Evolutionary conservation across 1,284 basidiomycete genomes (phyloP).

Genomic region (Tremellales sp.): DNA sequence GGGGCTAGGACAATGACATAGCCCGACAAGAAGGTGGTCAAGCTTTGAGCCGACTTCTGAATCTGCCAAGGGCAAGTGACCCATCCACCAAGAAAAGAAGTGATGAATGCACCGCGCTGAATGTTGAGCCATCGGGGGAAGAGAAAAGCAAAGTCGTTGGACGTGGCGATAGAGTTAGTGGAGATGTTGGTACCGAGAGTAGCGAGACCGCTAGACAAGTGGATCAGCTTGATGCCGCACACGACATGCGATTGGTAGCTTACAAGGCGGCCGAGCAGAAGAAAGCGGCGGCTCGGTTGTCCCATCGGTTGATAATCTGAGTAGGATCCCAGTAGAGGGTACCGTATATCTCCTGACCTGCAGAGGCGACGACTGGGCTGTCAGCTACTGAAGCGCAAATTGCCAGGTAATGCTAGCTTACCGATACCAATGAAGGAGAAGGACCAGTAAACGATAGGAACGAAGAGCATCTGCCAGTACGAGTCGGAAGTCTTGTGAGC

Average conservation of each 20-base stretch:
- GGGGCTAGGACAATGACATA: conserved; percentile 45
- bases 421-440: conserved; percentile 50
- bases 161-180: conserved; percentile 64
- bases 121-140: conserved; percentile 63
- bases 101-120: conserved; percentile 66
- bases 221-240: background rate
- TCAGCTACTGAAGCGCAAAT: background rate
- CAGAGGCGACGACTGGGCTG: conserved; percentile 47
- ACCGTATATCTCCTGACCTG: conserved; percentile 39
- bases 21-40: conserved; percentile 43
- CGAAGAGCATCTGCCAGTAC: conserved; percentile 35
- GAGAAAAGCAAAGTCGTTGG: conserved; percentile 68
- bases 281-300: conserved; percentile 51
- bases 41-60: conserved; percentile 38
- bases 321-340: conserved; percentile 53
- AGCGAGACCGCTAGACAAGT: conserved; percentile 52
- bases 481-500: conserved; percentile 45
- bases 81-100: conserved; percentile 69
- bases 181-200: conserved; percentile 71
- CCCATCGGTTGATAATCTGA: conserved; percentile 54
- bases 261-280: background rate
- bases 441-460: conserved; percentile 36
- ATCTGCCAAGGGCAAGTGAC: conserved; percentile 47
- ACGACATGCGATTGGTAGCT: too few species aligned
- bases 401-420: background rate